Base-by-base conservation (phyloP, 2,329 filamentous ascomycete species). In the Orbilia oligospora region DNA sequence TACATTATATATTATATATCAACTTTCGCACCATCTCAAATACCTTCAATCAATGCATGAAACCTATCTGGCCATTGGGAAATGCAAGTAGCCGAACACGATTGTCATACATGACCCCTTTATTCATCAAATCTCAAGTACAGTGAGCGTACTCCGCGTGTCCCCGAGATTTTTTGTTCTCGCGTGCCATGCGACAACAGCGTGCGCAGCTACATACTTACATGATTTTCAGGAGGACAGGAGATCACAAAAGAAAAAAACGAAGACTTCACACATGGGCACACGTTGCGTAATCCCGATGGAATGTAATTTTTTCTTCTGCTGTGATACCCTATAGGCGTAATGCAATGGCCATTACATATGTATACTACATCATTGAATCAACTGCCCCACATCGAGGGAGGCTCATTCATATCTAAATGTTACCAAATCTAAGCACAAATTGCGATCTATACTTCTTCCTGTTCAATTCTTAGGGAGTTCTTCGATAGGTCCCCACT, bases 241-340 rank as follows among this genome's bases (percentile, higher is more conserved):
- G 36, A 36, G n/a, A n/a, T n/a, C n/a, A n/a, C n/a, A 65, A 2
- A 9, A 22, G 1, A 27, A 64, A 48, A 24, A 20, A 53, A 12
- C 1, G 20, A 55, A 18, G 55, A 10, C 33, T 44, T 24, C 33
- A 22, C 56, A 61, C 36, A 41, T 44, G 20, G 22, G 22, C 48
- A 22, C 67, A 53, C 30, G 41, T 51, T 71, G 66, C 66, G 55
- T 63, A 71, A 71, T 71, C 68, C 68, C 68, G 30, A 41, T 16
- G 20, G 49, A 18, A 38, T 14, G 36, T 36, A n/a, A 44, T 33
- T 30, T 44, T 53, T 36, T 38, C 38, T 67, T 2, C 48, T 67
- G 63, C 36, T 67, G 64, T 67, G 64, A 61, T 67, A 67, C 44
- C 41, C n/a, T n/a, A n/a, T n/a, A n/a, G 27, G 27, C 6, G 5